Conservation (phyloP, 257 asterid genomes). For the Salvia rosmarinus region DNA sequence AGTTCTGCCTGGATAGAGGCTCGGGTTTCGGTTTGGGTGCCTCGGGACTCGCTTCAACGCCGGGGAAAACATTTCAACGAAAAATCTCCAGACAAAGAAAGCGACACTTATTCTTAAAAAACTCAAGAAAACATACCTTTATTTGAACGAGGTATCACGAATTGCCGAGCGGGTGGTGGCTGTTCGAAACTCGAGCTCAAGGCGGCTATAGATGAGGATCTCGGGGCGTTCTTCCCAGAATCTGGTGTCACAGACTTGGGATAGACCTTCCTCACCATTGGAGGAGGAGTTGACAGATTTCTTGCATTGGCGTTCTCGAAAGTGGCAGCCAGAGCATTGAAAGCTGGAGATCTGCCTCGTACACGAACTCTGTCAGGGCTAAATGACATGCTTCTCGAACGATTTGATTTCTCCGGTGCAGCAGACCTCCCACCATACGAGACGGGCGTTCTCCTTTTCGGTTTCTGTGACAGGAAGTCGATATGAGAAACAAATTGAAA, state of each 20-base stretch:
- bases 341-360: slow-evolving; percentile 97
- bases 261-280: slow-evolving; percentile 74
- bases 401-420: slow-evolving; percentile 83
- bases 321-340: slow-evolving; percentile 92
- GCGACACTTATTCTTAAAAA: background rate
- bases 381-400: slow-evolving; percentile 96
- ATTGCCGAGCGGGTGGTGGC: slow-evolving; percentile 62
- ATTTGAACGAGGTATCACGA: slow-evolving; percentile 61
- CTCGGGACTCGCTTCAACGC: slow-evolving; percentile 60
- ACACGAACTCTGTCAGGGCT: slow-evolving; percentile 99
- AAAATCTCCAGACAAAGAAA: background rate
- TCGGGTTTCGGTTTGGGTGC: slow-evolving; percentile 47
- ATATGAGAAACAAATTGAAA: slow-evolving; percentile 6
- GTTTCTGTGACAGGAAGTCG: slow-evolving; percentile 59
- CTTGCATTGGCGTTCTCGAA: slow-evolving; percentile 81
- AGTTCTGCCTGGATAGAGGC: slow-evolving; percentile 59
- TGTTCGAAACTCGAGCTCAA: slow-evolving; percentile 66
- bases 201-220: slow-evolving; percentile 75
- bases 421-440: slow-evolving; percentile 83
- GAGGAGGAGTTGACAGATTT: slow-evolving; percentile 96
- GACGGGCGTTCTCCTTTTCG: slow-evolving; percentile 74
- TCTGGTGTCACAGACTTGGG: slow-evolving; percentile 92
- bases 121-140: slow-evolving; percentile 53
- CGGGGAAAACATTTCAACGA: background rate
- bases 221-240: slow-evolving; percentile 53